Conservation (phyloP, 2,329 filamentous ascomycete species). For the Aspergillus sp. region DNA sequence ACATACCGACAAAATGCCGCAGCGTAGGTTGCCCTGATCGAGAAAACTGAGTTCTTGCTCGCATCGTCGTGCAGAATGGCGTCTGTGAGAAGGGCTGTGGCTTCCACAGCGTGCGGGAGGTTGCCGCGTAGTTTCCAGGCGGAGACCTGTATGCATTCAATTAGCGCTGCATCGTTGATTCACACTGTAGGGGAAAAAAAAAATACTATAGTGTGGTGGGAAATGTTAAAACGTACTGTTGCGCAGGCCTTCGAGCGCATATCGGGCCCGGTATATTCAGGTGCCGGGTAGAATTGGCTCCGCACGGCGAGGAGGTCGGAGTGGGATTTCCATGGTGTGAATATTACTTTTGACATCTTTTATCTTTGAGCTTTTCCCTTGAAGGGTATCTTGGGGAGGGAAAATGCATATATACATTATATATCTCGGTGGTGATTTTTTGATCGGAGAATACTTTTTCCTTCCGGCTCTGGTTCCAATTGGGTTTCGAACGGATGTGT, state of each 20-base stretch:
- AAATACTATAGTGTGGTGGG: no score
- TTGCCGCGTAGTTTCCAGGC: slow-evolving; percentile 47
- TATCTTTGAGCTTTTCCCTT: background rate
- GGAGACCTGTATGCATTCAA: slow-evolving; percentile 33
- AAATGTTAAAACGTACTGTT: slow-evolving; percentile 30
- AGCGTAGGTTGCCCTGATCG: slow-evolving; percentile 46
- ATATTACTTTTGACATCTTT: slow-evolving; percentile 41
- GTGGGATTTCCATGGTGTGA: slow-evolving; percentile 44
- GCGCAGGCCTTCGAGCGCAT: slow-evolving; percentile 41
- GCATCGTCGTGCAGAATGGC: slow-evolving; percentile 47
- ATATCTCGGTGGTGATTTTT: slow-evolving; percentile 18
- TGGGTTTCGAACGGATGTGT: background rate
- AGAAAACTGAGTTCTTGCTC: slow-evolving; percentile 42
- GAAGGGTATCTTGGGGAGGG: background rate
- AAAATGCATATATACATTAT: background rate
- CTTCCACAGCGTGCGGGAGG: slow-evolving; percentile 47
- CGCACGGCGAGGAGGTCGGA: slow-evolving; percentile 39
- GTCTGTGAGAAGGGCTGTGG: slow-evolving; percentile 47
- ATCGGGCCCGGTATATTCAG: slow-evolving; percentile 34
- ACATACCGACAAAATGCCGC: slow-evolving; percentile 47
- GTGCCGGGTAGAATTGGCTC: slow-evolving; percentile 40
- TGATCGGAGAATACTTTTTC: slow-evolving; percentile 20
- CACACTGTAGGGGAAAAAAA: no score
- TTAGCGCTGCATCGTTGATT: background rate
- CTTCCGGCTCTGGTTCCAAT: background rate